Evolutionary conservation across 78 protist species (phyloP).

Genomic region (Dictyostelium brefeldianum): DNA sequence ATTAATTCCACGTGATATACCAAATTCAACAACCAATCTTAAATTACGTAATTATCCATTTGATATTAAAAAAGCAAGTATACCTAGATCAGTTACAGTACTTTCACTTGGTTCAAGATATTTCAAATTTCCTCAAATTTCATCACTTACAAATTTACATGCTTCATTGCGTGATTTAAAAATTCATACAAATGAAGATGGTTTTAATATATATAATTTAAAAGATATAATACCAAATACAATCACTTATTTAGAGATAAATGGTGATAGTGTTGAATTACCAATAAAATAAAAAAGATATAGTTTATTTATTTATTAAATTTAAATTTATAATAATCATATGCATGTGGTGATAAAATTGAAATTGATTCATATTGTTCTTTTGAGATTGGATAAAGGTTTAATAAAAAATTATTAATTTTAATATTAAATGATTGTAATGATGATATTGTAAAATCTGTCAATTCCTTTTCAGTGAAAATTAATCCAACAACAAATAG

Average conservation of each 20-base stretch:
- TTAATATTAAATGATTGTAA: no score
- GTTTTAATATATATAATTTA: neutral
- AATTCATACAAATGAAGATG: neutral
- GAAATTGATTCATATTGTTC: no score
- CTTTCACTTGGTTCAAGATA: neutral
- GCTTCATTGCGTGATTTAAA: slow-evolving; percentile 1
- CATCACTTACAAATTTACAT: neutral
- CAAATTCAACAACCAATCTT: neutral
- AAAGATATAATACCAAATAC: neutral
- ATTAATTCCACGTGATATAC: neutral
- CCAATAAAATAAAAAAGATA: neutral
- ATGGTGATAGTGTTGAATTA: slow-evolving; percentile 2
- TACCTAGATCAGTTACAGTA: neutral
- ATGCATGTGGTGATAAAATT: no score
- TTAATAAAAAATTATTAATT: no score
- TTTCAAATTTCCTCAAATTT: neutral
- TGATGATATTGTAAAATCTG: no score
- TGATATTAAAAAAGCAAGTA: neutral
- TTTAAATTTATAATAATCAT: no score
- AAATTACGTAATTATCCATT: neutral
- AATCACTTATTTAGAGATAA: neutral
- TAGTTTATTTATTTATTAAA: no score
- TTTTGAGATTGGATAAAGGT: no score
- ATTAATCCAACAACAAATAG: no score
- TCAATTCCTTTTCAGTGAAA: no score